Evolutionary conservation across 176 grass and related monocot genomes (phyloP), one percentile per base, ranked within the genome.

Genomic region (Aegilops umbellulata): DNA sequence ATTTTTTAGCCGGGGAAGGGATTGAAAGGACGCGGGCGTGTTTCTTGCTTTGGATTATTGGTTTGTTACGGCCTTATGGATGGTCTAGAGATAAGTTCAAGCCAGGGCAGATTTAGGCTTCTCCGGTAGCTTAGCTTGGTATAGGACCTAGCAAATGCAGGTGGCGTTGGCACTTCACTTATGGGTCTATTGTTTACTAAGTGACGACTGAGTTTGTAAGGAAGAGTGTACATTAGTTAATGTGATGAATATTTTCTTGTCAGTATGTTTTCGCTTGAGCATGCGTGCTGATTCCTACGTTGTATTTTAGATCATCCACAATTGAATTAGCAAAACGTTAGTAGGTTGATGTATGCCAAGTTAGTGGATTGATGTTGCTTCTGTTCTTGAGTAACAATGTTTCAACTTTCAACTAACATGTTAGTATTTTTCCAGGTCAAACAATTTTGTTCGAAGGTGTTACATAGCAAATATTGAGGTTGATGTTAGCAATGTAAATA

Each of bases 401-500:
- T 73, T 22, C 42, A n/a, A 38, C 14, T 25, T 73, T 22, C 42
- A n/a, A 53, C 6, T 39, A 31, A 62, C 34, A 70, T 57, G 12
- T 9, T n/a, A 5, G 15, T 49, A 6, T 79, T 85, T 84, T 86
- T 20, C 38, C 94, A 97, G 92, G 89, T 86, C 91, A 82, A 83
- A 70, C n/a, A 76, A 38, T 77, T 85, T 90, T 89, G 80, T 49
- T 49, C 71, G 76, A 11, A 95, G 88, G 67, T 97, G 95, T 79
- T 93, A 77, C 69, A 24, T 90, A 17, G 80, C 80, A 76, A 92
- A 95, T 35, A 22, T 90, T 63, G 91, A 95, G 26, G 82, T 92
- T 12, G 89, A 95, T 32, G 77, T 93, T 74, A 69, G 69, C 17
- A 77, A 73, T 77, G 23, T 76, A 68, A 81, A n/a, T 77, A 77